phyloP scores from a whole-genome alignment of 78 protist genomes.

The Dictyostelium citrinum region DNA sequence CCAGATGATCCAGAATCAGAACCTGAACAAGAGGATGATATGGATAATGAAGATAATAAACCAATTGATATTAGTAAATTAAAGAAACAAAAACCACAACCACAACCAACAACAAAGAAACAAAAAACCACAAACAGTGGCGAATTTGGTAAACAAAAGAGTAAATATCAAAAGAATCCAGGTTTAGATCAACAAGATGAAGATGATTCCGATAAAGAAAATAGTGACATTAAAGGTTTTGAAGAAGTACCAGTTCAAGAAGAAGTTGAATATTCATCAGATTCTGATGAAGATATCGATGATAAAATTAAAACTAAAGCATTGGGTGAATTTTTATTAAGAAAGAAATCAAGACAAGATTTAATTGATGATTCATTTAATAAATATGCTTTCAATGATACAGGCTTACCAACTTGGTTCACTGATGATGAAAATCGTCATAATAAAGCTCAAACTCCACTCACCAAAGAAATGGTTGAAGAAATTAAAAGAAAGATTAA shows the following conservation, averaged over 20 bases:
- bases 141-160: background rate
- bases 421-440: constrained; percentile 84
- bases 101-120: background rate
- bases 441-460: constrained; percentile 72
- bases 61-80: constrained; percentile 22
- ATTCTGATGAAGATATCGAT: constrained; percentile 7
- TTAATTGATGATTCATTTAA: constrained; percentile 89
- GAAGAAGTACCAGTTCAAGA: constrained; percentile 50
- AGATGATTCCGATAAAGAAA: background rate
- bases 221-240: background rate
- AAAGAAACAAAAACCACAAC: background rate
- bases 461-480: constrained; percentile 88
- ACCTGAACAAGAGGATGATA: background rate
- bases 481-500: constrained; percentile 75
- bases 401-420: constrained; percentile 92
- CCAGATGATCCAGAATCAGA: constrained; percentile 1
- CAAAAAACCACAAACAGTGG: background rate
- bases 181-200: background rate
- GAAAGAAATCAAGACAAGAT: constrained; percentile 68
- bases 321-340: constrained; percentile 75
- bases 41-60: background rate
- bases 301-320: constrained; percentile 79
- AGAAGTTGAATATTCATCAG: constrained; percentile 64
- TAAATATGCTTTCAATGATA: constrained; percentile 85
- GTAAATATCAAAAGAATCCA: constrained; percentile 30